A percentile compares a stretch with the other conserved stretches of the same genome.
Evolutionary conservation across 75 land plant genomes (phyloP).

Genomic region (Pinus tabuliformis): DNA sequence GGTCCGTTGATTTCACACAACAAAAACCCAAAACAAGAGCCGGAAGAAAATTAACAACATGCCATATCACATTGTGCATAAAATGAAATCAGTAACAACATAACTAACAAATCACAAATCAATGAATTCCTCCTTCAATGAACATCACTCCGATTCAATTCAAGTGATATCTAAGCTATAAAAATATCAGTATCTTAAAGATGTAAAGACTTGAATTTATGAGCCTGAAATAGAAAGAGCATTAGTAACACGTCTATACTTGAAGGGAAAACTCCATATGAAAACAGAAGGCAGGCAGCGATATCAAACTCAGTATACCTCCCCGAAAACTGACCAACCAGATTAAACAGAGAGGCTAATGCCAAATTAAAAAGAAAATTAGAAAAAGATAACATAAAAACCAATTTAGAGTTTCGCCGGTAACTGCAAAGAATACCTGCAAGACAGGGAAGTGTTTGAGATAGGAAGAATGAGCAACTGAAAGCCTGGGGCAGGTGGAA

Average conservation of each 20-base stretch:
- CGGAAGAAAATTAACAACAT: not conserved
- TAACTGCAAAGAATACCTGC: constrained; percentile 1
- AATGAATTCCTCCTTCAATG: not conserved
- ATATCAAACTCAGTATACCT: not conserved
- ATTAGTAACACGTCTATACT: not conserved
- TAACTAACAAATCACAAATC: not conserved
- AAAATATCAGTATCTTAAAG: not conserved
- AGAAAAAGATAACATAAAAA: not conserved
- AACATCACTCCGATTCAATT: not conserved
- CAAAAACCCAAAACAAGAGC: not conserved
- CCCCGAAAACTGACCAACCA: not conserved
- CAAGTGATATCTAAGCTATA: not conserved
- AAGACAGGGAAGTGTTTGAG: not conserved
- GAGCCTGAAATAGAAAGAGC: not conserved
- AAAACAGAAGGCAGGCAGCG: not conserved
- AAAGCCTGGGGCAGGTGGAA: not conserved
- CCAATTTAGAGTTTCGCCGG: not conserved
- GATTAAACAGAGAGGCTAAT: not conserved
- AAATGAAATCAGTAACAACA: not conserved
- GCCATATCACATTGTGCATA: not conserved
- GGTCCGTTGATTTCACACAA: constrained; percentile 1
- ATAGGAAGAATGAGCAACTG: not conserved
- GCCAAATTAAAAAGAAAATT: not conserved
- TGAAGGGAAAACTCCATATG: not conserved
- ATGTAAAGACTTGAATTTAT: not conserved